Evolutionary conservation across 768 basidiomycete genomes (phyloP).

Genomic region (Xerocomus brunneocitrinus): DNA sequence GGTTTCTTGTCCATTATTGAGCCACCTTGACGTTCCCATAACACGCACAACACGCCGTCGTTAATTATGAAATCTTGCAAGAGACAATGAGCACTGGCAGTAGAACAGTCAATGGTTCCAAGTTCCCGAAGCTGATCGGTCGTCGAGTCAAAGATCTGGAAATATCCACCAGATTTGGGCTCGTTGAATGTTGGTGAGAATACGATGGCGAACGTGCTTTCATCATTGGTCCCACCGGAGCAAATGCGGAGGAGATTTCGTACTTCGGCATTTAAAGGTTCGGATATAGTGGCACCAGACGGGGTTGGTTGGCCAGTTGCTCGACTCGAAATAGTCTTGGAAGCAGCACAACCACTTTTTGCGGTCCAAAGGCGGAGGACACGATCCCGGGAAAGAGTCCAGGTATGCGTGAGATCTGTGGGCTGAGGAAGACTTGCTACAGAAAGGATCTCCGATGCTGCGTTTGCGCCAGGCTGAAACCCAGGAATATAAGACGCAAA

Average conservation of each 20-base stretch:
- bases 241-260: conserved; percentile 66
- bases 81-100: conserved; percentile 58
- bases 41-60: conserved; percentile 50
- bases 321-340: conserved; percentile 46
- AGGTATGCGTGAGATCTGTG: conserved; percentile 68
- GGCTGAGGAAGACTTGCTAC: conserved; percentile 72
- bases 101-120: conserved; percentile 56
- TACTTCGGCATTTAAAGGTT: conserved; percentile 55
- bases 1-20: conserved; percentile 59
- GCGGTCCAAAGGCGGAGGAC: conserved; percentile 83
- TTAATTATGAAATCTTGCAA: conserved; percentile 75
- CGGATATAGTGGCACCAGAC: conserved; percentile 32
- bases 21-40: conserved; percentile 81
- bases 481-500: conserved; percentile 62
- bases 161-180: conserved; percentile 70
- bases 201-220: conserved; percentile 58
- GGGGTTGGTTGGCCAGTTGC: conserved; percentile 30
- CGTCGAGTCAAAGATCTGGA: conserved; percentile 58
- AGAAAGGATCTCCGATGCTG: conserved; percentile 61
- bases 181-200: conserved; percentile 70
- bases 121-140: conserved; percentile 57
- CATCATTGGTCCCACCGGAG: conserved; percentile 40
- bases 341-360: conserved; percentile 66
- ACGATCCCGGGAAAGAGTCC: conserved; percentile 85
- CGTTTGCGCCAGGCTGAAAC: conserved; percentile 41